Base-by-base conservation (phyloP, 1,284 basidiomycete species). In the Marasmius tenuissimus region DNA sequence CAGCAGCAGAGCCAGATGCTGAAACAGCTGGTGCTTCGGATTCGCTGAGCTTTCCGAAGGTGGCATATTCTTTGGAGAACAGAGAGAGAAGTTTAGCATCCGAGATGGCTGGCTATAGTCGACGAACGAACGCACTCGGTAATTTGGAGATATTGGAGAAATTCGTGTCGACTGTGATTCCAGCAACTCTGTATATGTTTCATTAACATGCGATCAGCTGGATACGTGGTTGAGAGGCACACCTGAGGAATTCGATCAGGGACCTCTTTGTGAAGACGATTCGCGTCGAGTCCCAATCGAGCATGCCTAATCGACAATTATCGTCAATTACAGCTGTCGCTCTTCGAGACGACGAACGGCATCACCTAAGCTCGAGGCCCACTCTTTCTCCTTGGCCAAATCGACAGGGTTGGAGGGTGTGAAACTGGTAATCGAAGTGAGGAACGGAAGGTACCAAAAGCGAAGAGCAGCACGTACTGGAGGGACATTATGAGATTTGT, bases 211-310 rank as follows among this genome's bases (percentile, higher is more conserved):
- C 42, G 57, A 58, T 58, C 61, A 58, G 50, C 58, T 39, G 38
- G 48, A 38, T 55, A 59, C 39, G 58, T 47, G 54, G 50, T 9
- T 59, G 59, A 48, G 35, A 57, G 51, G 58, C 80, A 68, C 73
- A 89, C 88, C 87, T 90, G 62, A 91, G 75, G 69, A 91, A 91
- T 70, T 91, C 89, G 58, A 90, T 78, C 64, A 91, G 75, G 49
- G 83, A 76, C 35, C 89, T 83, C 70, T 91, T 91, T 4, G 88
- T 91, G 71, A 91, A 91, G 38, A 91, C 83, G 61, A 91, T 88
- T 60, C 74, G 83, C 47, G 87, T 89, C 8, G 72, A 70, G 68
- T 91, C 89, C 89, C 89, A 91, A 72, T 91, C 89, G 64, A 91
- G 76, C 85, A 89, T 83, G 59, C 89, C 89, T 90, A 57, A 8